Base-by-base conservation (phyloP, 2,329 filamentous ascomycete genomes). In the Teratosphaeriaceae sp. region DNA sequence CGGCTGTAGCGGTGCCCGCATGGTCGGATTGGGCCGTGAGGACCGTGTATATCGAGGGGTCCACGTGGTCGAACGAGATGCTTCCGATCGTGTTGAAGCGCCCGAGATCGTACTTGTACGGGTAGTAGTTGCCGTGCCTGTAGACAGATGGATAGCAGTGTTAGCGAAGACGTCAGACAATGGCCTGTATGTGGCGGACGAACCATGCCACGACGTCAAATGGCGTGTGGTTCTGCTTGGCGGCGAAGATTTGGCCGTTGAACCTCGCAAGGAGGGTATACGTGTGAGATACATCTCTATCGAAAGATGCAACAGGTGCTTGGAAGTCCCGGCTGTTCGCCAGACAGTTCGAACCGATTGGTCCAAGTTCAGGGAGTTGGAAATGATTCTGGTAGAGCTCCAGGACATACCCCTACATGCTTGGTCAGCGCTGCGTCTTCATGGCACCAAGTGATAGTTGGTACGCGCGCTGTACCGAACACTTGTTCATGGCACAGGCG, bases 171-270 rank as follows among this genome's bases (percentile, higher is more conserved):
- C n/a, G n/a, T n/a, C n/a, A n/a, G n/a, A n/a, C n/a, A n/a, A n/a
- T n/a, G n/a, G n/a, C n/a, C n/a, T n/a, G n/a, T n/a, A n/a, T n/a
- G n/a, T n/a, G n/a, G n/a, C n/a, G n/a, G n/a, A n/a, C n/a, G n/a
- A n/a, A n/a, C n/a, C 82, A 85, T 2, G 79, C 81, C 0, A 84
- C 78, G 1, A 85, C 81, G 51, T 85, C 81, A 54, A 84, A 86
- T 0, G 82, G 82, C 2, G 74, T 80, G 57, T 85, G 81, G 18
- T 68, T 69, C 56, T 85, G 82, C 18, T 70, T 71, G 42, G 74
- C 78, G 18, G 65, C 67, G 54, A 81, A 83, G 27, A 83, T 73
- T 31, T 73, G 70, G 1, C 80, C 80, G 1, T 71, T 72, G 35
- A 84, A 74, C 55, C 84, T 84, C 51, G 74, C 75, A 0, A 82